Evolutionary conservation across 1,284 basidiomycete genomes (phyloP).

Genomic region (Boletus hoseneyae): DNA sequence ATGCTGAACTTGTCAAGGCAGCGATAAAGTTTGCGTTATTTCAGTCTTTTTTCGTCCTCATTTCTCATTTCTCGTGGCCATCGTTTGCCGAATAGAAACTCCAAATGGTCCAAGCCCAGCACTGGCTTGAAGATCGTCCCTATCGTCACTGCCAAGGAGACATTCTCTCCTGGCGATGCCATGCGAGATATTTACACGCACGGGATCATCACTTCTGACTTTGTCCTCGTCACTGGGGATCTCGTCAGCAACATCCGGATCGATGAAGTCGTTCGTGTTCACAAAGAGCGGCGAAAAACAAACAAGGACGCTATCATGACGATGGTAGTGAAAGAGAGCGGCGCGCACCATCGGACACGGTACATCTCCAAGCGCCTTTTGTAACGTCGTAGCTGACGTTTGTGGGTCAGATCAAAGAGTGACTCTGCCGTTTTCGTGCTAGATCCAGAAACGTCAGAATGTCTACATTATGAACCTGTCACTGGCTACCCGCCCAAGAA

Average conservation of each 20-base stretch:
- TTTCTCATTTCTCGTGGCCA: constrained; percentile 18
- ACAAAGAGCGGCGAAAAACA: constrained; percentile 82
- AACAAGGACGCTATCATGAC: constrained; percentile 98
- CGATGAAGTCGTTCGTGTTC: constrained; percentile 82
- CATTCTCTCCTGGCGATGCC: constrained; percentile 91
- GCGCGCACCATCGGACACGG: constrained; percentile 70
- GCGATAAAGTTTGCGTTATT: constrained; percentile 66
- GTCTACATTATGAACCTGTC: constrained; percentile 75
- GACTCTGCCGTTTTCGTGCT: constrained; percentile 74
- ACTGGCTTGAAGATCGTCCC: constrained; percentile 84
- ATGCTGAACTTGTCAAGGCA: constrained; percentile 78
- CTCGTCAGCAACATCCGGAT: constrained; percentile 93
- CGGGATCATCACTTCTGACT: constrained; percentile 89
- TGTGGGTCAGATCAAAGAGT: constrained; percentile 51
- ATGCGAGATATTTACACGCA: constrained; percentile 96
- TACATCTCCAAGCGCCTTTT: constrained; percentile 35
- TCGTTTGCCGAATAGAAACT: constrained; percentile 47
- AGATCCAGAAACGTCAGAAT: constrained; percentile 72
- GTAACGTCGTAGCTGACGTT: constrained; percentile 2
- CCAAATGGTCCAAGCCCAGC: constrained; percentile 75
- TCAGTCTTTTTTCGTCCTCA: constrained; percentile 7
- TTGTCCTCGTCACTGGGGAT: constrained; percentile 92
- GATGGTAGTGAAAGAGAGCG: constrained; percentile 83
- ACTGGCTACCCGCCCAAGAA: constrained; percentile 61
- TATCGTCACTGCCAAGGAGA: constrained; percentile 84